Base-by-base conservation (phyloP, 495 filamentous ascomycete genomes). In the Tuber indicum region DNA sequence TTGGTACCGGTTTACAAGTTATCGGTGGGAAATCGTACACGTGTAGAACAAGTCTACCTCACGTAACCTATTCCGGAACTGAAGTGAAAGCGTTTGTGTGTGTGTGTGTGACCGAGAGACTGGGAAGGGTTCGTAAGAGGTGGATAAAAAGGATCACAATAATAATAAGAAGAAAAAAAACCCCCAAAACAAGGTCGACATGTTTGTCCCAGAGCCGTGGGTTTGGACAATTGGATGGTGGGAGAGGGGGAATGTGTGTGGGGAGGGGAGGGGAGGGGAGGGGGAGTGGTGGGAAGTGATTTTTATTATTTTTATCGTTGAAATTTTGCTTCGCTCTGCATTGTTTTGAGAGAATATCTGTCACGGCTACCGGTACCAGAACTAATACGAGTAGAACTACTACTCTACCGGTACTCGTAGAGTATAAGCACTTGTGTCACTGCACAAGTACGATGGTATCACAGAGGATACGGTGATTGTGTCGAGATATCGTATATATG, bases 131-230 rank as follows among this genome's bases (percentile, higher is more conserved):
- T 66, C 26, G 58, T 3, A 17, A 32, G 26, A 66, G 49, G 23
- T 58, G 8, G 32, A 66, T 32, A 32, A 16, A 32, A 32, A 66
- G 26, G 10, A 26, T 32, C 32, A 32, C 32, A 32, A 32, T 32
- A 62, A 2, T 26, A 62, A 12, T 10, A 62, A 62, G 19, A 5
- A 62, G 26, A 62, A 0, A 2, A 62, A 62, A 2, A 2, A 2
- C 39, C 39, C 39, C 39, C 39, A n/a, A 62, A 62, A 62, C 52
- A 62, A 10, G 23, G 52, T 26, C 23, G 26, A 26, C 10, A n/a
- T 26, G 52, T 41, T 62, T 62, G 77, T 79, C 78, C 78, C 78
- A 79, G 78, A 74, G 44, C 78, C 78, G 78, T 80, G 78, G 78
- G 77, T 80, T 80, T 73, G 78, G 78, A 73, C 78, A 77, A 80